Conservation (phyloP, 306 rosid species). For the Sechiopsis laciniata region DNA sequence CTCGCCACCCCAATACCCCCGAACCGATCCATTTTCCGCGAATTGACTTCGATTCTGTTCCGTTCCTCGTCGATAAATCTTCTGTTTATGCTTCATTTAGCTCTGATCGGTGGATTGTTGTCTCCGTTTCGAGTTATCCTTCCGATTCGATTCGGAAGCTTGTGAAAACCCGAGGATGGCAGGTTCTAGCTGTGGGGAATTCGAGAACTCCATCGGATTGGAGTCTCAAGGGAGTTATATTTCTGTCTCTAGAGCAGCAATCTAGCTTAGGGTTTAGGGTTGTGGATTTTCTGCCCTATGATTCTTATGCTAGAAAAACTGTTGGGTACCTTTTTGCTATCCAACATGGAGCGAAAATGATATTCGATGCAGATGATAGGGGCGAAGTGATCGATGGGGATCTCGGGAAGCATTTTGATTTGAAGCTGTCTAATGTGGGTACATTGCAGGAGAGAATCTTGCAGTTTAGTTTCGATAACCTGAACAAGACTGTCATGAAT, state of each 20-base stretch:
- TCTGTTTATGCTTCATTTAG: constrained; percentile 54
- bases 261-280: constrained; percentile 72
- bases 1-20: constrained; percentile 36
- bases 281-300: constrained; percentile 76
- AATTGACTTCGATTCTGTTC: constrained; percentile 45
- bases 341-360: constrained; percentile 89
- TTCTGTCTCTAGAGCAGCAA: constrained; percentile 70
- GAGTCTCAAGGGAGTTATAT: constrained; percentile 80
- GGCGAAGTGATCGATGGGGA: constrained; percentile 83
- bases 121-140: constrained; percentile 66
- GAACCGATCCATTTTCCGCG: constrained; percentile 58
- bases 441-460: constrained; percentile 74
- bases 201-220: constrained; percentile 82
- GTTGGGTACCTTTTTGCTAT: constrained; percentile 91
- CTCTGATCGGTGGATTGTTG: constrained; percentile 74
- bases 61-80: constrained; percentile 41
- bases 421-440: constrained; percentile 63
- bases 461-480: constrained; percentile 74
- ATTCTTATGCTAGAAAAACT: constrained; percentile 79
- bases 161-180: constrained; percentile 75
- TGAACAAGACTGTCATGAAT: constrained; percentile 63
- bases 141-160: constrained; percentile 53
- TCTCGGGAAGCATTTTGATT: constrained; percentile 86
- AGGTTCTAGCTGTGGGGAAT: constrained; percentile 70
- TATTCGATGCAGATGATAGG: constrained; percentile 83